Conservation (phyloP, 345 rosid species). For the Xanthoceras sorbifolium region DNA sequence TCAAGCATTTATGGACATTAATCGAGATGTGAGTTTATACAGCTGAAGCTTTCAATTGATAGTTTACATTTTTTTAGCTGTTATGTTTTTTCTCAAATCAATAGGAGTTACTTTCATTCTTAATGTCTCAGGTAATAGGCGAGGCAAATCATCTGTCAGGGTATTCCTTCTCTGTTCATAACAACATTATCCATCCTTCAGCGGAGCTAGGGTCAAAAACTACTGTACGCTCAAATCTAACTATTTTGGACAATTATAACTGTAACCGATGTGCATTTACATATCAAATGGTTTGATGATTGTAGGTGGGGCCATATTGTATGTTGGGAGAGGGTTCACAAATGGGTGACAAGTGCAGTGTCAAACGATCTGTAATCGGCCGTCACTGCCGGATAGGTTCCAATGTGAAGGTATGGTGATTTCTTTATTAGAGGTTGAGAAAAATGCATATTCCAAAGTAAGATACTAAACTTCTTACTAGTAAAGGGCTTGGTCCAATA, state of each 20-base stretch:
- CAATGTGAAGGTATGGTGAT: conserved; percentile 78
- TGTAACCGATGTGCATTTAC: neutral
- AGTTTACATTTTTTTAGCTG: neutral
- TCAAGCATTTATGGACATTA: conserved; percentile 89
- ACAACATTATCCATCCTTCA: conserved; percentile 77
- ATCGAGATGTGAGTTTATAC: conserved; percentile 74
- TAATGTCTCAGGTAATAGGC: conserved; percentile 64
- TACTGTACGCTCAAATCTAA: conserved; percentile 50
- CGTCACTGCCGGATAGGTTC: conserved; percentile 96
- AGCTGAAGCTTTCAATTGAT: neutral
- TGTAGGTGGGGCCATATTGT: conserved; percentile 90
- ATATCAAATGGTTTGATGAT: conserved; percentile 18
- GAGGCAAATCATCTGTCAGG: conserved; percentile 89
- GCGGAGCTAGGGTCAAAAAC: conserved; percentile 90
- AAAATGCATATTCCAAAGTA: neutral
- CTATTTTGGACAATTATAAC: neutral
- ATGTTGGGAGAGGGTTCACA: conserved; percentile 95
- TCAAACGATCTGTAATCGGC: conserved; percentile 94
- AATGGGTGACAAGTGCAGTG: conserved; percentile 95
- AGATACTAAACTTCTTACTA: neutral
- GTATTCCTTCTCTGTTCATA: conserved; percentile 73
- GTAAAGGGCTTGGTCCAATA: neutral
- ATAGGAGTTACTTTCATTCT: conserved; percentile 7
- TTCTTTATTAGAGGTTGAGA: conserved; percentile 4
- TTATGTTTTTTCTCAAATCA: conserved; percentile 11